Evolutionary conservation across 148 eudicot species (phyloP).

Genomic region (Diospyros kaki): DNA sequence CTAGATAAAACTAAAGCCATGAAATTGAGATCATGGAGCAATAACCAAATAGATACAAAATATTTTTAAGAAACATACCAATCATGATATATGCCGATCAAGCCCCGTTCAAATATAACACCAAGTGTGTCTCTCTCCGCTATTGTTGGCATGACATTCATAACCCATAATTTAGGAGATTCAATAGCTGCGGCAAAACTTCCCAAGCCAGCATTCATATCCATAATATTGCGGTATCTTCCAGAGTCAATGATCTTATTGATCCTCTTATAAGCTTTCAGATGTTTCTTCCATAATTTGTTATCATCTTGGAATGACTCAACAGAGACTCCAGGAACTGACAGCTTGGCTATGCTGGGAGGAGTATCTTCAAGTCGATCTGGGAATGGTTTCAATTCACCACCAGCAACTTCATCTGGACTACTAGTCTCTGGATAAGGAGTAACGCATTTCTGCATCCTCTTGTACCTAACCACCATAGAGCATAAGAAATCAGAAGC

Average conservation of each 20-base stretch:
- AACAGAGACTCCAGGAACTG: constrained; percentile 32
- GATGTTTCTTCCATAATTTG: constrained; percentile 41
- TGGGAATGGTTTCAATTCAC: constrained; percentile 43
- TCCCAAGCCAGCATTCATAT: constrained; percentile 54
- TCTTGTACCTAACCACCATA: constrained; percentile 38
- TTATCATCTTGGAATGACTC: constrained; percentile 37
- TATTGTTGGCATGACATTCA: constrained; percentile 51
- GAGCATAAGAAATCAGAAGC: background rate
- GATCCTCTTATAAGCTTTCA: constrained; percentile 36
- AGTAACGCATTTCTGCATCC: constrained; percentile 52
- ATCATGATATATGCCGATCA: constrained; percentile 57
- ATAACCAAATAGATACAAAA: background rate
- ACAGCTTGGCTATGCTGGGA: constrained; percentile 36
- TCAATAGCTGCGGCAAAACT: constrained; percentile 51
- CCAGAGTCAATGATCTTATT: constrained; percentile 45
- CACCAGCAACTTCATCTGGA: constrained; percentile 43
- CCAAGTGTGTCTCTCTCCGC: constrained; percentile 45
- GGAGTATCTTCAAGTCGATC: constrained; percentile 43
- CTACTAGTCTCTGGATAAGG: constrained; percentile 35
- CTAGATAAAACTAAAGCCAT: background rate
- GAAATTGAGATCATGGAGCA: background rate
- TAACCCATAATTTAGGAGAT: constrained; percentile 47
- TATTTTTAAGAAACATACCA: constrained; percentile 29
- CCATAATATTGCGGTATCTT: constrained; percentile 57
- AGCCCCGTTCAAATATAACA: constrained; percentile 45